These are phyloP conservation scores for Hirsutella rhossiliensis DNA, from an alignment of 2,329 filamentous ascomycete species.

Conservation along the genomic window DNA sequence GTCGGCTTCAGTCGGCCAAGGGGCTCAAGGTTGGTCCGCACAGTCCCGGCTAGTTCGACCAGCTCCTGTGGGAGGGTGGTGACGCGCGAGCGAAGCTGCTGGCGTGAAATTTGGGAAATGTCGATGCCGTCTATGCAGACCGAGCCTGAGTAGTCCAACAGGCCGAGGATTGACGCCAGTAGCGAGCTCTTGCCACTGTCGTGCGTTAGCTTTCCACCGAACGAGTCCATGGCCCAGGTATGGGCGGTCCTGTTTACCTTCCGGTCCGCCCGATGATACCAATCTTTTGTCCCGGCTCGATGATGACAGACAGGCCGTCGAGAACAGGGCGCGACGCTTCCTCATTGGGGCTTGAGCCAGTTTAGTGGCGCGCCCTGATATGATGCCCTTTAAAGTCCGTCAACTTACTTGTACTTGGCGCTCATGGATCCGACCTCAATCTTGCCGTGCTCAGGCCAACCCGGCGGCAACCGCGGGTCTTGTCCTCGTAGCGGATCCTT, in stretches of 20 bases:
- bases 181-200: slow-evolving; percentile 11
- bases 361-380: not conserved
- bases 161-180: not conserved
- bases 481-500: not conserved
- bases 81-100: slow-evolving; percentile 14
- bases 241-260: not conserved
- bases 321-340: slow-evolving; percentile 2
- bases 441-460: slow-evolving; percentile 7
- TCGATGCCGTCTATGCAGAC: slow-evolving; percentile 15
- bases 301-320: slow-evolving; percentile 3
- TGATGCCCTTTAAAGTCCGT: too few species aligned
- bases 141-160: not conserved
- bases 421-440: slow-evolving; percentile 6
- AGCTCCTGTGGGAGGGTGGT: slow-evolving; percentile 18
- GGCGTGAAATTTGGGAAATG: slow-evolving; percentile 10
- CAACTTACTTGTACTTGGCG: slow-evolving; percentile 6
- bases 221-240: not conserved
- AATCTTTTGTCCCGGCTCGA: slow-evolving; percentile 9
- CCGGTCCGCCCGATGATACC: slow-evolving; percentile 10
- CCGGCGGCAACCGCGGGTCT: not conserved
- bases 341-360: not conserved
- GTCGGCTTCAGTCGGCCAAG: not conserved
- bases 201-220: not conserved
- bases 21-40: slow-evolving; percentile 1
- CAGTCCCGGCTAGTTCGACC: slow-evolving; percentile 6